Evolutionary conservation across 164 flowering plant species (phyloP), one percentile per base, ranked within the genome.

Genomic region (Liriodendron chinense): DNA sequence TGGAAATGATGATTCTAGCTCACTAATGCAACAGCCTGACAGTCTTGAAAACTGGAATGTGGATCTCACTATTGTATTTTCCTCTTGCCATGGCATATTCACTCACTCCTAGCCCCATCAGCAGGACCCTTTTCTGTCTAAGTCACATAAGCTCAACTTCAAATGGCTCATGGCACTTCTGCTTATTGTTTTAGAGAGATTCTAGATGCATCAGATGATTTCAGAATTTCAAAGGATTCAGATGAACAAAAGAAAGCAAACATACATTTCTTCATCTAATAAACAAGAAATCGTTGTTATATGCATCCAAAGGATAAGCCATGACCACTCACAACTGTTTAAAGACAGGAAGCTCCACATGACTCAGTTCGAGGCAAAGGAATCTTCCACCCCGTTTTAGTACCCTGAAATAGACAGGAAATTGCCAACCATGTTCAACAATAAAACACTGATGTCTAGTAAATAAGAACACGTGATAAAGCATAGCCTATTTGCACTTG

Each of bases 361-460:
- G 99, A 86, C 99, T 94, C 75, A 96, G 84, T 78, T 96, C 99
- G 76, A 96, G 97, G 83, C 99, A 96, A 64, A 96, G 91, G 77
- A 96, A 94, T 76, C 99, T 87, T 71, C 99, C 99, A 76, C 99
- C 99, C 21, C 82, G 82, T 81, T 85, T 92, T 49, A 96, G 83
- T 48, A 96, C 97, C 88, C 99, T 96, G 82, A 20, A 70, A 75
- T 66, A 49, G 48, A 56, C 25, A 71, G 63, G 28, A 12, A 34
- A 34, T 3, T 34, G 5, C 5, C 43, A 34, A 34, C 43, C 43
- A 34, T 34, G 43, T 64, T 2, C 67, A 64, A 16, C 2, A 64
- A 21, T 64, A 64, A 21, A 26, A 64, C 13, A 24, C 13, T 23
- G 26, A 3, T 12, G 24, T 64, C 13, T 64, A 64, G 67, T 26